Conservation (phyloP, 2,329 filamentous ascomycete species). For the Mariannaea sp. region DNA sequence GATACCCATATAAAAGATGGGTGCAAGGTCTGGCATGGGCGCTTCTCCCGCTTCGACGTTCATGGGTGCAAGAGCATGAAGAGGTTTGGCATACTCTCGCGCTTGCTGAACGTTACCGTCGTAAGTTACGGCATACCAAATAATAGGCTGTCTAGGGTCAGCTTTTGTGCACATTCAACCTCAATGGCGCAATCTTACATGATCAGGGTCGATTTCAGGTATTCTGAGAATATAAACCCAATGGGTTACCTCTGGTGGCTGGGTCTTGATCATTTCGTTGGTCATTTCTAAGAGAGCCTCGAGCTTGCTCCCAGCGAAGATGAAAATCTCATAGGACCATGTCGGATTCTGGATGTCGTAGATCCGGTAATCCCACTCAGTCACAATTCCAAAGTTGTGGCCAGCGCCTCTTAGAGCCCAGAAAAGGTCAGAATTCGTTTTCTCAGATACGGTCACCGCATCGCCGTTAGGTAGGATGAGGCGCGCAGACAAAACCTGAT, state of each 20-base stretch:
- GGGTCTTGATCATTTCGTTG: constrained; percentile 24
- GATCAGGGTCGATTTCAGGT: constrained; percentile 19
- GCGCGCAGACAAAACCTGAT: constrained; percentile 21
- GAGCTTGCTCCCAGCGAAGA: constrained; percentile 39
- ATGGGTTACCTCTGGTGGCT: constrained; percentile 20
- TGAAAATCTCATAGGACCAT: constrained; percentile 48
- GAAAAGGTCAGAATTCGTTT: constrained; percentile 36
- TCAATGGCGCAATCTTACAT: background rate
- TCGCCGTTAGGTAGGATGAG: constrained; percentile 20
- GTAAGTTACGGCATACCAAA: constrained; percentile 48
- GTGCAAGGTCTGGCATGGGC: constrained; percentile 49
- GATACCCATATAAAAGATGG: constrained; percentile 46
- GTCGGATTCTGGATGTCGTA: constrained; percentile 45
- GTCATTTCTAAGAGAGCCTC: constrained; percentile 23
- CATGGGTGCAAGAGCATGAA: constrained; percentile 47
- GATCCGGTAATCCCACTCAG: constrained; percentile 49
- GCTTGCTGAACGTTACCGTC: constrained; percentile 46
- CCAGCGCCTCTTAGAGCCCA: constrained; percentile 53
- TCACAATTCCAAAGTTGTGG: constrained; percentile 61
- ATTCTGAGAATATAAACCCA: constrained; percentile 30
- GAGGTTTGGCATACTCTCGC: constrained; percentile 45
- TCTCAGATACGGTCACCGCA: constrained; percentile 12
- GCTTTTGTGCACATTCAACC: background rate
- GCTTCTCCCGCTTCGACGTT: constrained; percentile 37
- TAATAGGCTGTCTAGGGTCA: constrained; percentile 40